Evolutionary conservation across 2,329 filamentous ascomycete genomes (phyloP).

Genomic region (Cordyceps cateniannulata): DNA sequence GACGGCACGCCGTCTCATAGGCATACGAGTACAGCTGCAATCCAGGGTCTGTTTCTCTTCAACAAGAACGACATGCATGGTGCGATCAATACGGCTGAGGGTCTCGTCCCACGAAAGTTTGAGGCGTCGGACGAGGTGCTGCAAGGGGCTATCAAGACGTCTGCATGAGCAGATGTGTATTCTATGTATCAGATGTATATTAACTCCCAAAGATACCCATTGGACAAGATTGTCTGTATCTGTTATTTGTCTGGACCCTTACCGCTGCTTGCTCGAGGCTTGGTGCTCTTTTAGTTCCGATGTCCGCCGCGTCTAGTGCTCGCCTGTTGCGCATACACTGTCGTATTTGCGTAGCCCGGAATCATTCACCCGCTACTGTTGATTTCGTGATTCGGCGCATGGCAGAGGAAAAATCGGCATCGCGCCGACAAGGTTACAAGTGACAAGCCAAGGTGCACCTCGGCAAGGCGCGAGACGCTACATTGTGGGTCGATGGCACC

Average conservation of each 20-base stretch:
- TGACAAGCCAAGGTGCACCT: neutral
- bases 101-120: conserved; percentile 52
- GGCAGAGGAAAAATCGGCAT: neutral
- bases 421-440: neutral
- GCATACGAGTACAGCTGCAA: conserved; percentile 76
- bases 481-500: conserved; percentile 8
- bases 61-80: conserved; percentile 89
- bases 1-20: conserved; percentile 41
- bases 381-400: neutral
- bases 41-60: conserved; percentile 91
- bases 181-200: conserved; percentile 4
- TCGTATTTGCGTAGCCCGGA: neutral
- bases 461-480: neutral
- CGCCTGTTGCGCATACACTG: neutral
- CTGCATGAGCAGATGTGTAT: neutral
- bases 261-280: too few relatives aligned
- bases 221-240: neutral
- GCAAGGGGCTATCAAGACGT: conserved; percentile 33
- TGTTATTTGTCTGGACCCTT: neutral
- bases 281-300: too few relatives aligned
- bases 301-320: neutral
- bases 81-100: conserved; percentile 73
- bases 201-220: neutral
- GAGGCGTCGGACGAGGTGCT: conserved; percentile 38
- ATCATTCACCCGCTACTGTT: neutral